phyloP scores from a whole-genome alignment of 306 rosid species.

The Begonia loranthoides region DNA sequence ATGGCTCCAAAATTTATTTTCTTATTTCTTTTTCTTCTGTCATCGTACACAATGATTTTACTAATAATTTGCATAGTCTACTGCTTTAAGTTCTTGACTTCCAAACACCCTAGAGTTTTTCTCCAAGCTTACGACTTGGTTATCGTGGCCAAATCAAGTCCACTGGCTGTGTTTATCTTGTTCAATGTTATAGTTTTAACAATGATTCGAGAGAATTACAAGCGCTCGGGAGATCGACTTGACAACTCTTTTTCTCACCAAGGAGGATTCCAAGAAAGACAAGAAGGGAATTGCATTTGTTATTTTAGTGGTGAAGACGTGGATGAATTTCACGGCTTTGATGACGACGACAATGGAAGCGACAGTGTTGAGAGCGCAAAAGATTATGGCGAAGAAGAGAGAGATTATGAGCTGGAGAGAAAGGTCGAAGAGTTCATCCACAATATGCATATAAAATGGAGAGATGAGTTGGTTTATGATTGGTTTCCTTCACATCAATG shows the following conservation, averaged over 20 bases:
- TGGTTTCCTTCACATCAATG: background rate
- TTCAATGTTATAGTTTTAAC: constrained; percentile 9
- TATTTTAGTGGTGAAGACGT: background rate
- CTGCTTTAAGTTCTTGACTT: background rate
- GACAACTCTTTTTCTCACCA: background rate
- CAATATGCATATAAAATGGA: constrained; percentile 15
- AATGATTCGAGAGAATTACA: constrained; percentile 10
- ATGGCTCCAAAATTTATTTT: too few relatives aligned
- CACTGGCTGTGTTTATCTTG: constrained; percentile 9
- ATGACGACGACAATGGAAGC: constrained; percentile 1
- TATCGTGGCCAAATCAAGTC: constrained; percentile 7
- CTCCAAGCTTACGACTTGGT: constrained; percentile 13
- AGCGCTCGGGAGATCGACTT: constrained; percentile 2
- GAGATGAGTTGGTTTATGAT: constrained; percentile 17
- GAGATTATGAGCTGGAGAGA: constrained; percentile 11
- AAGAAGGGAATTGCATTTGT: background rate
- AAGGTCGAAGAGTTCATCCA: constrained; percentile 26
- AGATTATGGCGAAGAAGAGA: constrained; percentile 7
- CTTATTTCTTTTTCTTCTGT: too few relatives aligned
- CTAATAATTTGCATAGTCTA: too few relatives aligned
- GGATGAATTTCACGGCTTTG: background rate
- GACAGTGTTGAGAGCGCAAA: background rate
- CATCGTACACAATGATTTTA: too few relatives aligned
- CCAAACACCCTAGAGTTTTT: constrained; percentile 2
- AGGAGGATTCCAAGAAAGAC: background rate